Evolutionary conservation across 2,329 filamentous ascomycete genomes (phyloP).

Genomic region (Claviceps purpurea): DNA sequence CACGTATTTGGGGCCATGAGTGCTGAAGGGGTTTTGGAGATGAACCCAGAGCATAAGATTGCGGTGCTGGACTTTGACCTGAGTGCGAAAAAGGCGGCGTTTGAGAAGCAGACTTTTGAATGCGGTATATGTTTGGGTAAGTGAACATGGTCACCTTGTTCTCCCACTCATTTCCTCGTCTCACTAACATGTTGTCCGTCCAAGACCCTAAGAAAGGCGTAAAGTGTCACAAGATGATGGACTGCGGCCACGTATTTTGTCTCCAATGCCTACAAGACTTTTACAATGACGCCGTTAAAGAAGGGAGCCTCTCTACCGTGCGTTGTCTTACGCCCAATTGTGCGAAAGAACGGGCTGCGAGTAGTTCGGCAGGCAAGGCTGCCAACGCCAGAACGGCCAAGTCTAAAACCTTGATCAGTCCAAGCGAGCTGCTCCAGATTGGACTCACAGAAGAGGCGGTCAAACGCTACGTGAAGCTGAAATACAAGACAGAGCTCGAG

Average conservation of each 20-base stretch:
- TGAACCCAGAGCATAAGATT: constrained; percentile 48
- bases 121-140: constrained; percentile 70
- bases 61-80: constrained; percentile 67
- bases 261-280: constrained; percentile 76
- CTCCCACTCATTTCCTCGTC: neutral
- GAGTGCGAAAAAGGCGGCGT: constrained; percentile 58
- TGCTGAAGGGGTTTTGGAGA: constrained; percentile 32
- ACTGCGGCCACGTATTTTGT: constrained; percentile 88
- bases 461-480: constrained; percentile 75
- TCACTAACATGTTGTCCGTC: neutral
- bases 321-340: constrained; percentile 72
- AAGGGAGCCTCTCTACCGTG: constrained; percentile 68
- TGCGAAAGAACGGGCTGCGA: constrained; percentile 43
- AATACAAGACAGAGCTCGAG: constrained; percentile 86
- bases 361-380: constrained; percentile 2
- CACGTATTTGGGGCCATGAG: constrained; percentile 45
- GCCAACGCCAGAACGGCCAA: constrained; percentile 31
- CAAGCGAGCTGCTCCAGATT: constrained; percentile 72
- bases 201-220: constrained; percentile 78
- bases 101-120: constrained; percentile 73
- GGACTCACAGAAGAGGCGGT: constrained; percentile 58
- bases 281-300: constrained; percentile 75
- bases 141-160: constrained; percentile 6
- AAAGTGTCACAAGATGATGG: constrained; percentile 66
- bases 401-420: constrained; percentile 56